Evolutionary conservation across 2,329 filamentous ascomycete species (phyloP).

Genomic region (Fusarium transvaalense): DNA sequence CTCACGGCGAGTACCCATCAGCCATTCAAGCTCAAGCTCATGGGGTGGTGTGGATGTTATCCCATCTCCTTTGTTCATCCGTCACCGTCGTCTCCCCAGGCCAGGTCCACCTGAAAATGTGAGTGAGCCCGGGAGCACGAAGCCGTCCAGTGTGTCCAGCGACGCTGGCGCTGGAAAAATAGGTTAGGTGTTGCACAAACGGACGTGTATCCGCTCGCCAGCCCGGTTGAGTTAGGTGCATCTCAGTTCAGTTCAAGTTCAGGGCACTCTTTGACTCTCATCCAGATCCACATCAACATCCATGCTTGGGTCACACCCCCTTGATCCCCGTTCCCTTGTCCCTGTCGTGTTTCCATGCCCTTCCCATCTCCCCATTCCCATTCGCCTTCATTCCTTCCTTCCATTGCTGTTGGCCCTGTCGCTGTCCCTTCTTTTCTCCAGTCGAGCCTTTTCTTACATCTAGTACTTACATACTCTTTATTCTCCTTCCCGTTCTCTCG

Average conservation of each 20-base stretch:
- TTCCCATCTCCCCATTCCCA: slow-evolving; percentile 49
- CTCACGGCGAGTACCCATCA: slow-evolving; percentile 30
- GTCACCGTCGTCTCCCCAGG: slow-evolving; percentile 8
- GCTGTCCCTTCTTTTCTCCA: slow-evolving; percentile 51
- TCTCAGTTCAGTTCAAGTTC: slow-evolving; percentile 31
- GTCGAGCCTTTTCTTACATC: slow-evolving; percentile 47
- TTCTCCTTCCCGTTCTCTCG: slow-evolving; percentile 43
- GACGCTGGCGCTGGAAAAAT: slow-evolving; percentile 28
- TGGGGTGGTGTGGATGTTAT: slow-evolving; percentile 31
- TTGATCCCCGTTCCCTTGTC: slow-evolving; percentile 45
- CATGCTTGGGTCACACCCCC: slow-evolving; percentile 38
- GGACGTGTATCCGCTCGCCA: slow-evolving; percentile 31
- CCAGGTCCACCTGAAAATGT: slow-evolving; percentile 33
- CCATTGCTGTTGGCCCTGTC: slow-evolving; percentile 47
- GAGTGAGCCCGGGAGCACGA: slow-evolving; percentile 21
- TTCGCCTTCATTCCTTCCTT: slow-evolving; percentile 49
- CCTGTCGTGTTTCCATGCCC: slow-evolving; percentile 53
- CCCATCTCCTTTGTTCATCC: slow-evolving; percentile 36
- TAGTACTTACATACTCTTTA: slow-evolving; percentile 40
- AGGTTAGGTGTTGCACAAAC: slow-evolving; percentile 30
- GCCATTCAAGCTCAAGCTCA: slow-evolving; percentile 9
- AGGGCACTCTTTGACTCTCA: slow-evolving; percentile 22
- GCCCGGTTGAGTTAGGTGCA: slow-evolving; percentile 36
- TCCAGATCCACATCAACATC: slow-evolving; percentile 26
- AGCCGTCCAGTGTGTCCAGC: slow-evolving; percentile 17